phyloP scores from a whole-genome alignment of 2,329 filamentous ascomycete species.

The Xylariaceae sp. region DNA sequence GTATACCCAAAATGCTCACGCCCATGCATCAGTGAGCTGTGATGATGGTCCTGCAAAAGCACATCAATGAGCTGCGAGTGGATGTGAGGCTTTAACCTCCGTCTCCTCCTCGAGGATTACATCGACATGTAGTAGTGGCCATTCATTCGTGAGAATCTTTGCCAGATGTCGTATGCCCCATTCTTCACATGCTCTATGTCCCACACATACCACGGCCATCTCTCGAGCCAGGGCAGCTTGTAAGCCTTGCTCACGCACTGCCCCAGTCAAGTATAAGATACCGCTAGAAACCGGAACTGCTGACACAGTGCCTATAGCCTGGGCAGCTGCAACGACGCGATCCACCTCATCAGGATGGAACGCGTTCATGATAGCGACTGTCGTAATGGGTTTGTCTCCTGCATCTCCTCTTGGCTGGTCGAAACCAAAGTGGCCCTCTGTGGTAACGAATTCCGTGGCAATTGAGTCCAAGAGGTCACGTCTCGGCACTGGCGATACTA shows the following conservation, averaged over 20 bases:
- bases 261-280: conserved; percentile 17
- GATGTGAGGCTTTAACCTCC: no score
- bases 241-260: conserved; percentile 13
- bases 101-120: conserved; percentile 14
- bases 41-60: no score
- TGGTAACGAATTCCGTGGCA: conserved; percentile 6
- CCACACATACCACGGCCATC: conserved; percentile 18
- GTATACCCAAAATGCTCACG: no score
- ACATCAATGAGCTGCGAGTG: no score
- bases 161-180: conserved; percentile 18
- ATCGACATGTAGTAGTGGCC: conserved; percentile 12
- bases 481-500: background rate
- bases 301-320: background rate
- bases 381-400: background rate
- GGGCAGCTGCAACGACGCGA: conserved; percentile 3
- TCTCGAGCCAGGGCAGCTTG: conserved; percentile 6
- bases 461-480: background rate
- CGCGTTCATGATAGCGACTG: conserved; percentile 19
- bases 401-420: background rate
- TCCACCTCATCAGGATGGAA: conserved; percentile 19
- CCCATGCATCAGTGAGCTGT: no score
- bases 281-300: background rate
- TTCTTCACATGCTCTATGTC: conserved; percentile 16
- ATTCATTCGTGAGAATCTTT: conserved; percentile 3
- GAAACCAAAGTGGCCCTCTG: conserved; percentile 8